Conservation (phyloP, 768 basidiomycete genomes). For the Pisolithus sp. region DNA sequence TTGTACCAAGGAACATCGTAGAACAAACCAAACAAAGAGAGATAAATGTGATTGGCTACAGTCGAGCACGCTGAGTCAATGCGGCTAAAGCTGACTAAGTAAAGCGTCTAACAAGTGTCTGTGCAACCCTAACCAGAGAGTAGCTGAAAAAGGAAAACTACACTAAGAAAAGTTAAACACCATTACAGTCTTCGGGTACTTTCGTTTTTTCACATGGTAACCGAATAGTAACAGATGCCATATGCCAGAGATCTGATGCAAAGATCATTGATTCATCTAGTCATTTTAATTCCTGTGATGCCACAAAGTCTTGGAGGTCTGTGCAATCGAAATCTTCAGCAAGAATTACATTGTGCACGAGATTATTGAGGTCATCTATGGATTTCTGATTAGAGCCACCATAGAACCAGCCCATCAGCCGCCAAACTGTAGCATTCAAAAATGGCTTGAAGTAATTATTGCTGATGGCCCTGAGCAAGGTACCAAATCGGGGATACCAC, state of each 20-base stretch:
- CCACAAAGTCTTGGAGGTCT: conserved; percentile 4
- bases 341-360: conserved; percentile 6
- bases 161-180: too few species aligned
- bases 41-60: too few species aligned
- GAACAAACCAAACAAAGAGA: too few species aligned
- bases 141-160: too few species aligned
- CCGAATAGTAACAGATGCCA: neutral
- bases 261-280: neutral
- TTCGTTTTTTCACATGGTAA: neutral
- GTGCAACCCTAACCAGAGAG: too few species aligned
- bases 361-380: conserved; percentile 3
- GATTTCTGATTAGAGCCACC: conserved; percentile 10
- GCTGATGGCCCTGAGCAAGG: too few species aligned
- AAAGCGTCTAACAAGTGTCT: too few species aligned
- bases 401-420: conserved; percentile 20
- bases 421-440: neutral
- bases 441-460: neutral
- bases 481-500: neutral
- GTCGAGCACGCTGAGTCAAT: too few species aligned
- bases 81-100: too few species aligned
- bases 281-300: neutral
- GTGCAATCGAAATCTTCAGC: conserved; percentile 5
- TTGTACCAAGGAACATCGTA: too few species aligned
- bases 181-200: neutral
- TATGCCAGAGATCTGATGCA: neutral